These are phyloP conservation scores for Paracamarosporium sp. DNA, from an alignment of 2,329 filamentous ascomycete genomes.

Conservation along the genomic window DNA sequence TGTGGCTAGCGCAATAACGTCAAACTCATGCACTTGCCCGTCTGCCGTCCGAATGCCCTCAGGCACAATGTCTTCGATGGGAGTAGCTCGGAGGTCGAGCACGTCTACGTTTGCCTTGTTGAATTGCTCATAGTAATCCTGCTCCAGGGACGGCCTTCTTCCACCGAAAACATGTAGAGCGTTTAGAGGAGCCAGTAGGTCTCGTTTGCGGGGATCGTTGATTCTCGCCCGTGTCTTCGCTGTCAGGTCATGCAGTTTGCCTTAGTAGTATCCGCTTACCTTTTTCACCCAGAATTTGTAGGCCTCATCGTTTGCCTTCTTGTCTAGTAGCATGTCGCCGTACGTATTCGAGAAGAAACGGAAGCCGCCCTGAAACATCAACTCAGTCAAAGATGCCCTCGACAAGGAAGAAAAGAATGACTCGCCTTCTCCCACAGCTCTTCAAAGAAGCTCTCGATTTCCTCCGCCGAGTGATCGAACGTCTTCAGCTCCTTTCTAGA, in stretches of 20 bases:
- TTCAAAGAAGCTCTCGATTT: slow-evolving; percentile 46
- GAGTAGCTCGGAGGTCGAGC: slow-evolving; percentile 41
- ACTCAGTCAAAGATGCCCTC: too few relatives aligned
- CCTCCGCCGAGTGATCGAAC: slow-evolving; percentile 47
- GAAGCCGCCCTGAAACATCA: too few relatives aligned
- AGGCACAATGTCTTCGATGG: slow-evolving; percentile 34
- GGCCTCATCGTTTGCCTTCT: slow-evolving; percentile 43
- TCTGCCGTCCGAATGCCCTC: slow-evolving; percentile 41
- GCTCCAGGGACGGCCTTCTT: slow-evolving; percentile 50
- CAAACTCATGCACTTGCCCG: slow-evolving; percentile 41
- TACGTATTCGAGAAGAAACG: too few relatives aligned
- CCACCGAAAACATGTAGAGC: slow-evolving; percentile 48
- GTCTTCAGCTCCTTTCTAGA: slow-evolving; percentile 57
- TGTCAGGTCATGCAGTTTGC: too few relatives aligned
- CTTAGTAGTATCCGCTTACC: too few relatives aligned
- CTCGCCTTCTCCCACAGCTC: slow-evolving; percentile 44
- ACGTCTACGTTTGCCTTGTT: slow-evolving; percentile 46
- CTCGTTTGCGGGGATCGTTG: slow-evolving; percentile 45
- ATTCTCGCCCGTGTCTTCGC: slow-evolving; percentile 35
- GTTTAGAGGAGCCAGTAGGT: slow-evolving; percentile 47
- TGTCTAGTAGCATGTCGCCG: slow-evolving; percentile 38
- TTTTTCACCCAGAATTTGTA: slow-evolving; percentile 52
- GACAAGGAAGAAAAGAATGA: too few relatives aligned
- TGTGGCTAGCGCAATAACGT: slow-evolving; percentile 47
- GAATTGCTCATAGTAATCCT: slow-evolving; percentile 50